A percentile compares a stretch with the other conserved stretches of the same genome.
These are phyloP conservation scores for Pinus albicaulis DNA, from an alignment of 75 land plant species.

Conservation along the genomic window DNA sequence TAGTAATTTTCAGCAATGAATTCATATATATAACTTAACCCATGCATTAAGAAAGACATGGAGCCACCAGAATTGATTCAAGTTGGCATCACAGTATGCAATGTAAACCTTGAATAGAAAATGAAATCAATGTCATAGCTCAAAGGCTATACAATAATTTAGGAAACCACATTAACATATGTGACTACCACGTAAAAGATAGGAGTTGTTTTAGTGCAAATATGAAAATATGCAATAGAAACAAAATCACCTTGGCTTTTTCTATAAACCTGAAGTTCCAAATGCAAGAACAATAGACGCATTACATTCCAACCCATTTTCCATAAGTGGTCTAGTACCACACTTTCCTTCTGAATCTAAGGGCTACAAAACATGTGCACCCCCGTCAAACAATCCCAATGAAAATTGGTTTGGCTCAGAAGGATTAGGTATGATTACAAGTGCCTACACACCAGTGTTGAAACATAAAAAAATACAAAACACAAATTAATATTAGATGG, in stretches of 20 bases:
- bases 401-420: conserved; percentile 66
- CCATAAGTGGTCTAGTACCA: conserved; percentile 52
- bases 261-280: conserved; percentile 60
- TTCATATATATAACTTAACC: no score
- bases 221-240: no score
- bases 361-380: conserved; percentile 64
- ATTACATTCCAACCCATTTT: conserved; percentile 56
- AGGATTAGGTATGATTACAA: conserved; percentile 72
- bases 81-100: no score
- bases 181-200: no score
- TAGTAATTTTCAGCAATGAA: no score
- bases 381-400: conserved; percentile 62
- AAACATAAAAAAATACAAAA: conserved; percentile 1
- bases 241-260: conserved; percentile 49
- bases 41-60: no score
- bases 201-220: no score
- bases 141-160: no score
- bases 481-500: not conserved
- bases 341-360: conserved; percentile 71
- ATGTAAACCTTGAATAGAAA: no score
- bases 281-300: conserved; percentile 31
- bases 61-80: no score
- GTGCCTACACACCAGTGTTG: conserved; percentile 48
- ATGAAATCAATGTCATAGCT: no score
- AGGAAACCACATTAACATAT: no score